Percentiles rank a stretch among this genome's conserved stretches.
Evolutionary conservation across 306 rosid genomes (phyloP).

Genomic region (Luffa acutangula): DNA sequence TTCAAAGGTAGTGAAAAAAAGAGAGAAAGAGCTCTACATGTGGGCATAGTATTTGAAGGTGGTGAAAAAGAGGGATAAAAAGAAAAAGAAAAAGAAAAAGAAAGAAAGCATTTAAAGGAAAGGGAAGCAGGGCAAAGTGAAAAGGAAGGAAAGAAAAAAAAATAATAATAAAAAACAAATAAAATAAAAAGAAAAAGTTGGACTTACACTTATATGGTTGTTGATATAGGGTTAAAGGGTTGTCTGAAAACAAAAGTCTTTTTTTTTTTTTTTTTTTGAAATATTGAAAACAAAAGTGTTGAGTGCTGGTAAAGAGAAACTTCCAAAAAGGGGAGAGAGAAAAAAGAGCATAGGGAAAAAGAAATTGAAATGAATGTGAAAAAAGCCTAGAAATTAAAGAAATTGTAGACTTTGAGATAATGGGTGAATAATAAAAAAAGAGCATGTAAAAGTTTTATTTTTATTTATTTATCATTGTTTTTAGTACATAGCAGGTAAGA

Average conservation of each 20-base stretch:
- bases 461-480: neutral
- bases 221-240: constrained; percentile 7
- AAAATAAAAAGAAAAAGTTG: neutral
- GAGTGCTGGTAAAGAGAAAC: constrained; percentile 50
- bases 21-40: neutral
- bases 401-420: constrained; percentile 21
- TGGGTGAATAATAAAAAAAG: constrained; percentile 17
- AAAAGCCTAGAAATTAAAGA: constrained; percentile 22
- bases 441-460: neutral
- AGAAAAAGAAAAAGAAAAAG: constrained; percentile 22
- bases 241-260: neutral
- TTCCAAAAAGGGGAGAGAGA: constrained; percentile 49
- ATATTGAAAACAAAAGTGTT: neutral
- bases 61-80: constrained; percentile 8
- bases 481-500: too few species aligned
- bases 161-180: constrained; percentile 11
- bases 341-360: constrained; percentile 16
- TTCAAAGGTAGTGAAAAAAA: neutral
- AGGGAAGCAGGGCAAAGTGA: neutral
- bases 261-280: too few species aligned
- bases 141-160: neutral
- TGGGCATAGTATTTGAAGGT: constrained; percentile 1
- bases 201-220: neutral
- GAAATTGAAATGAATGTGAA: constrained; percentile 23
- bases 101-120: constrained; percentile 14